phyloP scores from a whole-genome alignment of 1,284 basidiomycete genomes.

The Cutaneotrichosporon curvatum region DNA sequence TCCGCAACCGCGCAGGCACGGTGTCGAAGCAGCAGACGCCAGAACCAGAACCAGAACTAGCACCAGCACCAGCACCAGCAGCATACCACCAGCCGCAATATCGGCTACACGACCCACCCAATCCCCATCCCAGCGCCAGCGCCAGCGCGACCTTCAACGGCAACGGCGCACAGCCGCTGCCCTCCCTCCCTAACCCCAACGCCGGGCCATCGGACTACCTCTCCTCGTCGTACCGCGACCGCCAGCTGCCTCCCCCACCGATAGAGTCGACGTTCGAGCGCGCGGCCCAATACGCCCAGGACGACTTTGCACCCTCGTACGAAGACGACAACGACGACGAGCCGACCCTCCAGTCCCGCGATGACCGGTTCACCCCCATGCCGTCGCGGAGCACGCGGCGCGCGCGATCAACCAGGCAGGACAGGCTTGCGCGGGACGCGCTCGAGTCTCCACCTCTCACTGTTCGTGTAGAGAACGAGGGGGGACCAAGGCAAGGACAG shows the following conservation, averaged over 20 bases:
- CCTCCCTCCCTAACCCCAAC: neutral
- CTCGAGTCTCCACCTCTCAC: constrained; percentile 1
- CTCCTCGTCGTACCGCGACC: neutral
- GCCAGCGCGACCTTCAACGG: neutral
- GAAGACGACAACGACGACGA: neutral
- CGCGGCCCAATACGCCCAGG: no score
- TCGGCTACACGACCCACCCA: neutral
- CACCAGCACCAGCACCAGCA: constrained; percentile 2
- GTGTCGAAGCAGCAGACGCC: neutral
- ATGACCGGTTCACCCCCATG: constrained; percentile 3
- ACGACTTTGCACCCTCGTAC: neutral
- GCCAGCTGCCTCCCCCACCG: neutral
- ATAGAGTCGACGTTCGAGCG: no score
- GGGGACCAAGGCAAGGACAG: neutral
- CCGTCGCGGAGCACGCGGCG: neutral
- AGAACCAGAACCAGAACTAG: neutral
- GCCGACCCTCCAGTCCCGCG: neutral
- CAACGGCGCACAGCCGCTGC: neutral
- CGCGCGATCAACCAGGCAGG: neutral
- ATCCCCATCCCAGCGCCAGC: neutral
- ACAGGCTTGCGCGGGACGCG: neutral
- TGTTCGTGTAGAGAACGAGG: neutral
- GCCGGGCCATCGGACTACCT: neutral
- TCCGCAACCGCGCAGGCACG: constrained; percentile 13
- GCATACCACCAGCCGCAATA: no score